Conservation (phyloP, 192 early-diverging fungal genomes). For the Backusella macrospora region DNA sequence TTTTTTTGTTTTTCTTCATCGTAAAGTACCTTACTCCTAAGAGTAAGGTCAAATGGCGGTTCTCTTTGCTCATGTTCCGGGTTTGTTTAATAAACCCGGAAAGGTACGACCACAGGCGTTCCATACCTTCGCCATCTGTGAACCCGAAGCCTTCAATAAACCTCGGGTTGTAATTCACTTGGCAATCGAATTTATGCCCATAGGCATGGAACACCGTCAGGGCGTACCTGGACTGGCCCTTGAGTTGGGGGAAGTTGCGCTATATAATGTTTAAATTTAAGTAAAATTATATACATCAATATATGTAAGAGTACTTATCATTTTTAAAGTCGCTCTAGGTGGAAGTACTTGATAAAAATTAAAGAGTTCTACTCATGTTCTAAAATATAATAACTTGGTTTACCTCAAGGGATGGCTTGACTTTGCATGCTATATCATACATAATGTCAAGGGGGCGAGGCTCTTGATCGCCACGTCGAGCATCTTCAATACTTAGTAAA, state of each 20-base stretch:
- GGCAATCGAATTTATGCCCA: background rate
- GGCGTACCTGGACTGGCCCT: too few relatives aligned
- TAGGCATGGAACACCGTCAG: background rate
- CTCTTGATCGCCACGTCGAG: too few relatives aligned
- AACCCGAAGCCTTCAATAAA: background rate
- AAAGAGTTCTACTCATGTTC: too few relatives aligned
- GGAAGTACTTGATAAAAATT: too few relatives aligned
- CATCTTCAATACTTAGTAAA: too few relatives aligned
- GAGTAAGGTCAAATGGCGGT: background rate
- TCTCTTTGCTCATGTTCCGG: background rate
- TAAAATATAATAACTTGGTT: too few relatives aligned
- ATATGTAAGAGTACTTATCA: background rate
- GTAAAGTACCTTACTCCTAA: background rate
- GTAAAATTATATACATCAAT: background rate
- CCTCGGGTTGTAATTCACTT: background rate
- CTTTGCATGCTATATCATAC: background rate
- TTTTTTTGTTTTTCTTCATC: background rate
- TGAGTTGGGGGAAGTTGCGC: too few relatives aligned
- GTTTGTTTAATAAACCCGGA: background rate
- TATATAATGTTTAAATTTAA: background rate
- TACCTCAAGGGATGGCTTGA: background rate
- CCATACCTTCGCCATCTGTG: background rate
- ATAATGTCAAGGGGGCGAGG: too few relatives aligned
- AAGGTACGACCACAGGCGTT: background rate
- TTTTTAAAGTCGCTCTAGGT: background rate